Base-by-base conservation (phyloP, 129 eudicot species). In the Erigeron canadensis region DNA sequence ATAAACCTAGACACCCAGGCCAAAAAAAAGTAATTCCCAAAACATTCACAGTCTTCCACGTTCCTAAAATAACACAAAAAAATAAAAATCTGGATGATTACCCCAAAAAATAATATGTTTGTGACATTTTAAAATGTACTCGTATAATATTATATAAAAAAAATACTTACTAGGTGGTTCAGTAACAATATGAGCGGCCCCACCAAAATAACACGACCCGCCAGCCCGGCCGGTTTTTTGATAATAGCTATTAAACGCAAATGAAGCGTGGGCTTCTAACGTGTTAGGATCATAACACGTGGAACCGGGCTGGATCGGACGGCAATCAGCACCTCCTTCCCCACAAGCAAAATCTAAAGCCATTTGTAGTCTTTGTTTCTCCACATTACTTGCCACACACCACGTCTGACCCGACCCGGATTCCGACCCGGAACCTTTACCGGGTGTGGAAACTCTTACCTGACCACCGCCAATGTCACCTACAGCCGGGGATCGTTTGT, bases 311-410 rank as follows among this genome's bases (percentile, higher is more conserved):
- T 94, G 99, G 15, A 94, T 94, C 93, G 69, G 81, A 81, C 84
- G 96, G 93, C 99, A 94, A 61, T 94, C 97, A 11, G 97, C 98
- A 56, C 90, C 90, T 5, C 96, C 98, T 72, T 87, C 96, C 13
- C 99, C 99, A 82, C 99, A 94, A 0, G 99, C 99, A 37, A 73
- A 94, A 79, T 94, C 99, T 65, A 94, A 81, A 43, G 84, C 99
- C 63, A 60, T 57, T 83, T 94, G 99, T 65, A 94, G 85, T 85
- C 85, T 79, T 4, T 65, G 87, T 57, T 77, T 83, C 38, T 89
- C 97, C 61, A 75, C 93, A 2, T 86, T 89, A 44, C 77, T 78
- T 17, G 99, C 99, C 28, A 94, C 99, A 53, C 99, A 94, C 99
- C 99, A 94, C 0, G 84, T 81, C 78, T 82, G 71, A 16, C 89